Evolutionary conservation across 2,329 filamentous ascomycete species (phyloP).

Genomic region (Diaporthe australafricana): DNA sequence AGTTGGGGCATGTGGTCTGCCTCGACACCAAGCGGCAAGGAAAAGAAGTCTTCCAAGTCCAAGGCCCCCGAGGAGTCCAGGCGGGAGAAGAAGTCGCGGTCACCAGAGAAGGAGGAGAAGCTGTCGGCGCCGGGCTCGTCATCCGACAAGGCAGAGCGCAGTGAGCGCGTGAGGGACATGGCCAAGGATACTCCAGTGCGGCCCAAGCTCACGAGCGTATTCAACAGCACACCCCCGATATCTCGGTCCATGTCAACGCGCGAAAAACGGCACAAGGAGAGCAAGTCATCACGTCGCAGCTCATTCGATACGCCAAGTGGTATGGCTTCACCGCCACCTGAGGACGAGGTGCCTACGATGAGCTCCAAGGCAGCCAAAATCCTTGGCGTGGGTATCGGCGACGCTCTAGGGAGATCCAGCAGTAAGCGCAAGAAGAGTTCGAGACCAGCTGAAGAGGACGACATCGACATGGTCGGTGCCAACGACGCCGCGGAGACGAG

Average conservation of each 20-base stretch:
- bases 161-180: constrained; percentile 47
- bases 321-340: constrained; percentile 78
- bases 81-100: constrained; percentile 57
- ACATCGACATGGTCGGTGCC: constrained; percentile 60
- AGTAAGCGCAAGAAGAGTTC: constrained; percentile 58
- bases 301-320: constrained; percentile 75
- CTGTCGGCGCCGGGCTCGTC: constrained; percentile 75
- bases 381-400: constrained; percentile 73
- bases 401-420: constrained; percentile 52
- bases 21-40: constrained; percentile 57
- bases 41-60: constrained; percentile 72
- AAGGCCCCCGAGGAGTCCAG: constrained; percentile 70
- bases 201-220: constrained; percentile 71
- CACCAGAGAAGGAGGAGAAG: constrained; percentile 73
- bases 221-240: constrained; percentile 75
- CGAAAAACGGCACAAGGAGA: constrained; percentile 68
- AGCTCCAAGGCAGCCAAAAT: constrained; percentile 83
- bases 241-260: constrained; percentile 77
- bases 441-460: constrained; percentile 57
- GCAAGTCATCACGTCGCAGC: constrained; percentile 73
- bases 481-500: constrained; percentile 50
- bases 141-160: constrained; percentile 75
- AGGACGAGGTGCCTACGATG: constrained; percentile 69
- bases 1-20: constrained; percentile 84
- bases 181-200: constrained; percentile 64